A percentile compares a stretch with the other conserved stretches of the same genome.
Conservation (phyloP, 306 rosid genomes). For the Cyclanthera cordifolia region DNA sequence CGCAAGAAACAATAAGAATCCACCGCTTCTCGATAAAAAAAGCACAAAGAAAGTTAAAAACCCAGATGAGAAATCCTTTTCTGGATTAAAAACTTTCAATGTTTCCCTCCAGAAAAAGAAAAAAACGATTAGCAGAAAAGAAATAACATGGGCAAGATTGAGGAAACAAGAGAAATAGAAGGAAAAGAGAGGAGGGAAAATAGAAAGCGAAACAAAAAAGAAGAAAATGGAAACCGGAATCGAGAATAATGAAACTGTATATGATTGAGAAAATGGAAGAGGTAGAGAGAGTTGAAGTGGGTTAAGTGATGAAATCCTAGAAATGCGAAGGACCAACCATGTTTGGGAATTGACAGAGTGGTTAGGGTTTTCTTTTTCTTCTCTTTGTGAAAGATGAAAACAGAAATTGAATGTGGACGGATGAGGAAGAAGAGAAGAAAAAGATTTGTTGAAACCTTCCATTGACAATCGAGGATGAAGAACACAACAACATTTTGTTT, state of each 20-base stretch:
- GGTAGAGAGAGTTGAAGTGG: slow-evolving; percentile 26
- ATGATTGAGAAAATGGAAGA: slow-evolving; percentile 26
- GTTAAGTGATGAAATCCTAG: slow-evolving; percentile 19
- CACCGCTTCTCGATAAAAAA: not conserved
- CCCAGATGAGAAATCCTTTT: slow-evolving; percentile 22
- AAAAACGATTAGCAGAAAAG: not conserved
- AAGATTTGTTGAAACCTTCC: slow-evolving; percentile 10
- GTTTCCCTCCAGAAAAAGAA: not conserved
- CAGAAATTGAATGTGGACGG: not conserved
- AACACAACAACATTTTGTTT: not conserved
- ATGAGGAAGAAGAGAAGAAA: not conserved
- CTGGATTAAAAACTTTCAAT: not conserved
- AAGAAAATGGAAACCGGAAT: not conserved
- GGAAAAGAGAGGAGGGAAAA: slow-evolving; percentile 7
- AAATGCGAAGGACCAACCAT: slow-evolving; percentile 28
- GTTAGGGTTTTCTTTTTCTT: not conserved
- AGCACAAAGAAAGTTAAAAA: not conserved
- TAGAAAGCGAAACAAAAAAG: not conserved
- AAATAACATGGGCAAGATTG: not conserved
- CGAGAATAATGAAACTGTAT: slow-evolving; percentile 11
- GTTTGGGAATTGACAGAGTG: slow-evolving; percentile 26
- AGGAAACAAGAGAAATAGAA: not conserved
- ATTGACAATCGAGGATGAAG: not conserved
- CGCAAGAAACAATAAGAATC: not conserved
- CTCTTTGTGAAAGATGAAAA: not conserved